Evolutionary conservation across 306 rosid genomes (phyloP), one percentile per base, ranked within the genome.

Genomic region (Cicer bijugum): DNA sequence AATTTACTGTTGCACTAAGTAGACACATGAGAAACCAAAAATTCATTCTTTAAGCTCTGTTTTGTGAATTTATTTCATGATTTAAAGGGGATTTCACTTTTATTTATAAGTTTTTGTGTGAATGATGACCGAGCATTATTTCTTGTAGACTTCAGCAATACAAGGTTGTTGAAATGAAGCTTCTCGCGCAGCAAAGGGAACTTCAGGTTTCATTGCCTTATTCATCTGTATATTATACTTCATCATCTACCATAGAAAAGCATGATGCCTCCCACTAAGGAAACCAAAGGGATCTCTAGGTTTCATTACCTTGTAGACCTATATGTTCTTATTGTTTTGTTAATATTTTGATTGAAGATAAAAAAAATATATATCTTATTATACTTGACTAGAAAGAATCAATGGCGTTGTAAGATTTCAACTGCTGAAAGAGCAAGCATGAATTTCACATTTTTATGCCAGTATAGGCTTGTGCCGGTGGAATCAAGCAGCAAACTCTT

Each of bases 111-210:
- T 64, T 14, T 46, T 16, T 35, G 14, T 60, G 51, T 72, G 14
- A 55, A 39, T 80, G 65, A 59, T 52, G 58, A 52, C 59, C 20
- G 6, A 14, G 39, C 46, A 39, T 75, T 68, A 62, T 65, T 72
- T 64, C 57, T 64, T 72, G 87, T 92, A 91, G 98, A 81, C 89
- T 93, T 82, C 98, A 93, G 91, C 97, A 93, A 56, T 93, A 93
- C 90, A 93, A 91, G 83, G 77, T 93, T 78, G 96, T 93, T 61
- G 98, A 93, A 77, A 91, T 93, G 98, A 93, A 93, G 76, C 98
- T 93, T 84, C 98, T 91, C 48, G 98, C 98, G 73, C 98, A 91
- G 74, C 98, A 93, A 79, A 89, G 98, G 83, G 98, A 90, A 65
- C 91, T 93, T 81, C 97, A 87, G 98, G 98, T 90, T 62, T 67